phyloP scores from a whole-genome alignment of 257 asterid genomes.

The Nicotiana attenuata region DNA sequence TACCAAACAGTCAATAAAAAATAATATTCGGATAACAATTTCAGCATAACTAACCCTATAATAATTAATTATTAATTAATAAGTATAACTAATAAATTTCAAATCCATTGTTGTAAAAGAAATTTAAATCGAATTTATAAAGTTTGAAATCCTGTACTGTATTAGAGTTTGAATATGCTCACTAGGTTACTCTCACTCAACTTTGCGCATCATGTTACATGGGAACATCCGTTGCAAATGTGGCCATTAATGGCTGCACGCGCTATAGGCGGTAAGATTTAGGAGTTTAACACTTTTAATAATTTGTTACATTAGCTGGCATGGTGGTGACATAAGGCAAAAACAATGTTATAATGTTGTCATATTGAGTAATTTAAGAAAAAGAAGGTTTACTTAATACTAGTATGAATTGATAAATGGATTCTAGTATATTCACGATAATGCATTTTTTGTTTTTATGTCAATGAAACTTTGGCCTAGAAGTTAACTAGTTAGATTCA shows the following conservation, averaged over 20 bases:
- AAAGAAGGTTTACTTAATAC: background rate
- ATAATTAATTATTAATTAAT: too few relatives aligned
- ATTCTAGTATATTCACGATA: background rate
- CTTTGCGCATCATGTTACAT: conserved; percentile 23
- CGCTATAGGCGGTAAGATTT: conserved; percentile 5
- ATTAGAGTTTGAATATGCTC: too few relatives aligned
- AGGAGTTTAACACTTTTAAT: background rate
- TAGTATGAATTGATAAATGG: background rate
- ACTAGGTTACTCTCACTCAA: conserved; percentile 25
- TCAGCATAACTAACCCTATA: too few relatives aligned
- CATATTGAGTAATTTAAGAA: background rate
- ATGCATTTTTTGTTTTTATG: background rate
- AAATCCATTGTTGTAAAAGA: too few relatives aligned
- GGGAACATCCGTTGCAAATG: background rate
- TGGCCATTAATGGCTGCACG: conserved; percentile 12
- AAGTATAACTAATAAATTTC: too few relatives aligned
- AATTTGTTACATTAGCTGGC: conserved; percentile 1
- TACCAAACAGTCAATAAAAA: too few relatives aligned
- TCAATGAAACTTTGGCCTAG: background rate
- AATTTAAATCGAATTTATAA: too few relatives aligned
- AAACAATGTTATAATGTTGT: background rate
- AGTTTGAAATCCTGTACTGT: too few relatives aligned
- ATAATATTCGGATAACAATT: too few relatives aligned
- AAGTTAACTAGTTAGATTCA: background rate
- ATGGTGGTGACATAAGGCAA: background rate